These are phyloP conservation scores for Sugiyamaella castrensis DNA, from an alignment of 1,139 yeast species.

Conservation along the genomic window DNA sequence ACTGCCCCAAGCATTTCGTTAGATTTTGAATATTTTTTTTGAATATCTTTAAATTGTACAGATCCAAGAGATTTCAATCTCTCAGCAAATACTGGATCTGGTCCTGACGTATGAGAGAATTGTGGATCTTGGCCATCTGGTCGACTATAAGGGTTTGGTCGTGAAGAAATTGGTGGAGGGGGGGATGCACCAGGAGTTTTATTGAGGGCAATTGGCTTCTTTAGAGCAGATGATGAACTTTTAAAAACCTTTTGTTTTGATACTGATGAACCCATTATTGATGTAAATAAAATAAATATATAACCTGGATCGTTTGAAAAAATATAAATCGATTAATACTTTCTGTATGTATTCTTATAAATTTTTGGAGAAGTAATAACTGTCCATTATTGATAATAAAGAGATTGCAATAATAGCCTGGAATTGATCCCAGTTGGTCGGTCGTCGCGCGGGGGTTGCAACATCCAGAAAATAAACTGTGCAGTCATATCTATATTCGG, in stretches of 20 bases:
- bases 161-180: not conserved
- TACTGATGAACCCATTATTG: slow-evolving; percentile 15
- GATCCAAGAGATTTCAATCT: slow-evolving; percentile 16
- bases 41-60: slow-evolving; percentile 13
- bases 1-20: slow-evolving; percentile 20
- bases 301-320: no score
- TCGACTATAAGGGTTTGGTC: slow-evolving; percentile 5
- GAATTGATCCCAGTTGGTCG: no score
- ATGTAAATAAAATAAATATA: not conserved
- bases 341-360: no score
- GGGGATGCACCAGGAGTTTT: slow-evolving; percentile 2
- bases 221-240: slow-evolving; percentile 3
- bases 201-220: slow-evolving; percentile 13
- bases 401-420: no score
- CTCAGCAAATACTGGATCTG: slow-evolving; percentile 16
- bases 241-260: slow-evolving; percentile 13
- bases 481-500: no score
- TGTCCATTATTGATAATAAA: no score
- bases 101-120: slow-evolving; percentile 1
- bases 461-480: no score
- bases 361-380: no score
- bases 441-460: no score
- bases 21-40: slow-evolving; percentile 4
- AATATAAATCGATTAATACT: no score
- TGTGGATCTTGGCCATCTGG: slow-evolving; percentile 15